These are phyloP conservation scores for Cunninghamia lanceolata DNA, from an alignment of 75 land plant species.

Conservation along the genomic window DNA sequence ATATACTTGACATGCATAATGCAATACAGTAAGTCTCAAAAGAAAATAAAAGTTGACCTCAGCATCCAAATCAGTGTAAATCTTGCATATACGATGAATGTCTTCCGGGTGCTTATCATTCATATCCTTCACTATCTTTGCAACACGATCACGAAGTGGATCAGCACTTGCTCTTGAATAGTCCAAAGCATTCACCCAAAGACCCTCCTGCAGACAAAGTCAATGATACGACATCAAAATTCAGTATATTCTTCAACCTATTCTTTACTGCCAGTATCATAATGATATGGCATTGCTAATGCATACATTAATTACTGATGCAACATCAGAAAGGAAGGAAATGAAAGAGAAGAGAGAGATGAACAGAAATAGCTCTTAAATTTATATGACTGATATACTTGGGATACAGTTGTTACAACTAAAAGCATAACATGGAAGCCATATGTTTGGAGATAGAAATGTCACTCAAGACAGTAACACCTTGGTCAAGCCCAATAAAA, in stretches of 20 bases:
- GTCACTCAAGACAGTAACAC: neutral
- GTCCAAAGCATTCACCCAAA: constrained; percentile 67
- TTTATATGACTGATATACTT: neutral
- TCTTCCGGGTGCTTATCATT: constrained; percentile 81
- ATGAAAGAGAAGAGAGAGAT: neutral
- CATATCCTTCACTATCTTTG: constrained; percentile 76
- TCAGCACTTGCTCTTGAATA: constrained; percentile 74
- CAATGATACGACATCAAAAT: neutral
- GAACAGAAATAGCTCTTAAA: neutral
- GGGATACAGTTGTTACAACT: neutral
- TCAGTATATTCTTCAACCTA: neutral
- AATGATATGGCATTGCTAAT: neutral
- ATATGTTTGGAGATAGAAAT: neutral
- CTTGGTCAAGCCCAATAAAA: neutral
- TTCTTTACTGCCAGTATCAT: neutral
- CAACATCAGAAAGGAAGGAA: neutral
- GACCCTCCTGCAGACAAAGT: constrained; percentile 49
- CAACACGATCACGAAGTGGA: constrained; percentile 75
- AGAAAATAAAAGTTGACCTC: constrained; percentile 44
- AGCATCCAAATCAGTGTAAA: constrained; percentile 62
- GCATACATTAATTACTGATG: neutral
- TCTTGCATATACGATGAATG: constrained; percentile 75
- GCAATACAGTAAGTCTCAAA: neutral
- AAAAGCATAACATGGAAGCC: neutral
- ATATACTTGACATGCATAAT: neutral